Percentiles rank a stretch among this genome's conserved stretches.
Conservation (phyloP, 306 rosid genomes). For the Vigna nakashimae region DNA sequence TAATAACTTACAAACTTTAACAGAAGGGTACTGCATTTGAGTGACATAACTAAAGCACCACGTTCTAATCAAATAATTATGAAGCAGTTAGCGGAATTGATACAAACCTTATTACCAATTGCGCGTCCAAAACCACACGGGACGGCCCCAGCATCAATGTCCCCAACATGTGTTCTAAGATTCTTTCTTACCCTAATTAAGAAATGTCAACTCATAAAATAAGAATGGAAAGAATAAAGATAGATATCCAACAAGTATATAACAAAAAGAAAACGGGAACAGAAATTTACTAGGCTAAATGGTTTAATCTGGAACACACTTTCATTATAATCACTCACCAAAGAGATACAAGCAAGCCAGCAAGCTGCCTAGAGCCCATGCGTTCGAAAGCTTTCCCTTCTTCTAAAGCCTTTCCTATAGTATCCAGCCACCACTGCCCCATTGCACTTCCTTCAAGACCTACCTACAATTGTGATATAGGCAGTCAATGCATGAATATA, state of each 20-base stretch:
- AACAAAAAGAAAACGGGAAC: constrained; percentile 17
- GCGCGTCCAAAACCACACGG: constrained; percentile 99
- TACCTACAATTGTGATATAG: constrained; percentile 70
- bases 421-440: constrained; percentile 98
- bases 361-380: constrained; percentile 98
- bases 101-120: constrained; percentile 94
- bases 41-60: constrained; percentile 17
- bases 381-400: constrained; percentile 93
- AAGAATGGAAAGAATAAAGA: constrained; percentile 33
- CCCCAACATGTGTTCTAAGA: constrained; percentile 94
- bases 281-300: constrained; percentile 32
- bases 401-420: constrained; percentile 92
- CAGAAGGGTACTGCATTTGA: constrained; percentile 29
- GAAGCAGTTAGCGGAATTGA: constrained; percentile 35
- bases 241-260: constrained; percentile 28
- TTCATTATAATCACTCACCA: constrained; percentile 67
- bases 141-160: constrained; percentile 93
- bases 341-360: constrained; percentile 98
- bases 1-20: neutral
- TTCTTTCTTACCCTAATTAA: constrained; percentile 86
- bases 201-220: constrained; percentile 50
- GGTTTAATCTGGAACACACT: constrained; percentile 23
- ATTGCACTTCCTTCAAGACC: constrained; percentile 99
- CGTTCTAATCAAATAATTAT: constrained; percentile 21
- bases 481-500: constrained; percentile 41